Evolutionary conservation across 176 grass and related monocot genomes (phyloP).

Genomic region (Carex littledalei): DNA sequence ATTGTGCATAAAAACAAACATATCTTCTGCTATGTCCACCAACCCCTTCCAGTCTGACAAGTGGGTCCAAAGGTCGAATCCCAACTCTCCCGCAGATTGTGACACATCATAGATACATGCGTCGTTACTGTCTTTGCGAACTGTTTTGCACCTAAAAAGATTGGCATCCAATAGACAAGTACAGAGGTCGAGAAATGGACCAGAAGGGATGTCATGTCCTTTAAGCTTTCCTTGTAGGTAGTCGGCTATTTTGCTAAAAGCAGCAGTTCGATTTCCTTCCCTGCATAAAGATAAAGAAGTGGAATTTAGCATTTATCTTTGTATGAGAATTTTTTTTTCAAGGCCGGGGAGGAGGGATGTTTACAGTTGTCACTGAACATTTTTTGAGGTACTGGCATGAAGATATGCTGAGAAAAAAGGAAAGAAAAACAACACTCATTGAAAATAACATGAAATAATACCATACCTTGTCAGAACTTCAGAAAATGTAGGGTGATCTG

Average conservation of each 20-base stretch:
- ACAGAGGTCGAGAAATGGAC: conserved; percentile 73
- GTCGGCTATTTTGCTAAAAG: conserved; percentile 55
- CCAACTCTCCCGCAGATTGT: conserved; percentile 46
- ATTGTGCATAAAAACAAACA: conserved; percentile 58
- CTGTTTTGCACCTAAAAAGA: conserved; percentile 50
- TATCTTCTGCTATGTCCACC: conserved; percentile 56
- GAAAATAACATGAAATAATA: conserved; percentile 28
- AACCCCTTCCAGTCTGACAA: conserved; percentile 44
- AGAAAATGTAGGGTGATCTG: conserved; percentile 54
- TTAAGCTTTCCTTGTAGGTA: conserved; percentile 63
- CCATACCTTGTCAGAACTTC: conserved; percentile 54
- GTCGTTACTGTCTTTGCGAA: conserved; percentile 20
- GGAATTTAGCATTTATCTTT: background rate
- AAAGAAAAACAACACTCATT: background rate
- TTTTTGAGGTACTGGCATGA: background rate
- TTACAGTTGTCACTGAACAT: background rate
- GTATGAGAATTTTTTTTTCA: background rate
- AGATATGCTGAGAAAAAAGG: background rate
- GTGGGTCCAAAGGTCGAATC: conserved; percentile 60
- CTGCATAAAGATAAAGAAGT: conserved; percentile 22
- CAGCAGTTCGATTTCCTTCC: conserved; percentile 19
- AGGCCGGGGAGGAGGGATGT: too few relatives aligned
- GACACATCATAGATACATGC: conserved; percentile 49
- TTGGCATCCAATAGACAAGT: conserved; percentile 61
- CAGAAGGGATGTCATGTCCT: conserved; percentile 62